These are phyloP conservation scores for Dioscorea cayenensis DNA, from an alignment of 116 monocot species.

Conservation along the genomic window DNA sequence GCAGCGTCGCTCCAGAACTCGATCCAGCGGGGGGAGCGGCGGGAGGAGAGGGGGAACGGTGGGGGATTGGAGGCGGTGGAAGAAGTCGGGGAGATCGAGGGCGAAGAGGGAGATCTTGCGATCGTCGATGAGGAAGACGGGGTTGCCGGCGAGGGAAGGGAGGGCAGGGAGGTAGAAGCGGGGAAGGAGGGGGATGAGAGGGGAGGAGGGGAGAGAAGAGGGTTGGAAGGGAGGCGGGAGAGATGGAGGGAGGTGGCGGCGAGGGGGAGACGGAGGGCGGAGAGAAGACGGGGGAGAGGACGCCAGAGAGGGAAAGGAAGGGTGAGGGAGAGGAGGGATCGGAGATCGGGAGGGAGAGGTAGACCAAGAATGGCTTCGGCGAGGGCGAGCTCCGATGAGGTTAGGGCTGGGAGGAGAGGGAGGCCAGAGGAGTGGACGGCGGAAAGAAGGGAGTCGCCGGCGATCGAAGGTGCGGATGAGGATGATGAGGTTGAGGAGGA, in stretches of 20 bases:
- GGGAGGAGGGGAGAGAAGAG: background rate
- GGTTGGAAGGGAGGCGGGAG: background rate
- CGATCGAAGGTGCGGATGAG: background rate
- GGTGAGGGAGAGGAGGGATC: background rate
- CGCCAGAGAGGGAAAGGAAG: slow-evolving; percentile 2
- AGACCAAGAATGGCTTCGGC: background rate
- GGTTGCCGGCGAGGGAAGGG: slow-evolving; percentile 1
- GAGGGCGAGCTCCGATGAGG: background rate
- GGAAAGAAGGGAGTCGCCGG: background rate
- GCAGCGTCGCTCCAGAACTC: slow-evolving; percentile 7
- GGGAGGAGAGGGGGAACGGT: background rate
- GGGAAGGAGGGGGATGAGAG: background rate
- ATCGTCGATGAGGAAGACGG: slow-evolving; percentile 1
- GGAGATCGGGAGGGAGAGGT: slow-evolving; percentile 2
- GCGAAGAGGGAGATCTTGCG: background rate
- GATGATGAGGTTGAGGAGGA: background rate
- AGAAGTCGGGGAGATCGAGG: background rate
- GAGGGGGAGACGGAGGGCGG: slow-evolving; percentile 4
- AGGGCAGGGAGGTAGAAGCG: background rate
- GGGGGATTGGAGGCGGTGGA: background rate
- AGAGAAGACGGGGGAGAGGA: background rate
- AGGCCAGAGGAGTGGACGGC: background rate
- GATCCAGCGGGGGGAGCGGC: background rate
- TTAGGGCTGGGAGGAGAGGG: background rate
- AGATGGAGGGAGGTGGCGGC: background rate